A percentile compares a stretch with the other conserved stretches of the same genome.
Conservation (phyloP, 441 rosid species). For the Croton setiger region DNA sequence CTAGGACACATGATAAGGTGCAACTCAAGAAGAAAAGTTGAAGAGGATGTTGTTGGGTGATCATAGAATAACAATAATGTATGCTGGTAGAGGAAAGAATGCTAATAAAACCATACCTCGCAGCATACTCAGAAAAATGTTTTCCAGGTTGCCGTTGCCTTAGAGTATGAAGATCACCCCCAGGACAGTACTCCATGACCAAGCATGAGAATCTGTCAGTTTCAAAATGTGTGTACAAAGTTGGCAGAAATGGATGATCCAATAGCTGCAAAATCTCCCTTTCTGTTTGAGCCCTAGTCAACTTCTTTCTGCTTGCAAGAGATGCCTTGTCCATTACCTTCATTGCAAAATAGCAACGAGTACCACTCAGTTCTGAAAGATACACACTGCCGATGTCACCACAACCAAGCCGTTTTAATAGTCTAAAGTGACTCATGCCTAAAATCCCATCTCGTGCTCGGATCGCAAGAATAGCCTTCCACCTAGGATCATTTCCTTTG, state of each 20-base stretch:
- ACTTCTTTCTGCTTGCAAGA: slow-evolving; percentile 88
- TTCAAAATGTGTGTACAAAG: slow-evolving; percentile 91
- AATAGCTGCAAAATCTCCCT: slow-evolving; percentile 89
- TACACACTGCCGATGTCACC: slow-evolving; percentile 97
- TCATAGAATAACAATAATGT: not conserved
- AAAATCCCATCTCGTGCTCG: slow-evolving; percentile 77
- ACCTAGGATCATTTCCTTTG: slow-evolving; percentile 94
- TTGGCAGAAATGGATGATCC: slow-evolving; percentile 97
- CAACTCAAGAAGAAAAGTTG: not conserved
- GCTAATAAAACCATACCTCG: slow-evolving; percentile 53
- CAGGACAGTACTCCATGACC: slow-evolving; percentile 97
- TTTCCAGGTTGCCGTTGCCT: slow-evolving; percentile 95
- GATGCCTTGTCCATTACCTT: slow-evolving; percentile 99
- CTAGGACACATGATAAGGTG: not conserved
- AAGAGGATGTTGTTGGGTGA: not conserved
- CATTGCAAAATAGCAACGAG: slow-evolving; percentile 89
- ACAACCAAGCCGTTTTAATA: slow-evolving; percentile 89
- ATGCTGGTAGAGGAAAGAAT: not conserved
- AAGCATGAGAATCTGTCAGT: slow-evolving; percentile 91
- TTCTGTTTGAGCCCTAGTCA: slow-evolving; percentile 91
- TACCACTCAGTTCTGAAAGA: slow-evolving; percentile 84
- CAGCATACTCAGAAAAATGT: slow-evolving; percentile 94
- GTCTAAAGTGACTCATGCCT: slow-evolving; percentile 92
- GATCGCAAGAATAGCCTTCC: slow-evolving; percentile 90
- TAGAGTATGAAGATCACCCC: slow-evolving; percentile 91